Evolutionary conservation across 164 flowering plant genomes (phyloP).

Genomic region (Berberis vulgaris): DNA sequence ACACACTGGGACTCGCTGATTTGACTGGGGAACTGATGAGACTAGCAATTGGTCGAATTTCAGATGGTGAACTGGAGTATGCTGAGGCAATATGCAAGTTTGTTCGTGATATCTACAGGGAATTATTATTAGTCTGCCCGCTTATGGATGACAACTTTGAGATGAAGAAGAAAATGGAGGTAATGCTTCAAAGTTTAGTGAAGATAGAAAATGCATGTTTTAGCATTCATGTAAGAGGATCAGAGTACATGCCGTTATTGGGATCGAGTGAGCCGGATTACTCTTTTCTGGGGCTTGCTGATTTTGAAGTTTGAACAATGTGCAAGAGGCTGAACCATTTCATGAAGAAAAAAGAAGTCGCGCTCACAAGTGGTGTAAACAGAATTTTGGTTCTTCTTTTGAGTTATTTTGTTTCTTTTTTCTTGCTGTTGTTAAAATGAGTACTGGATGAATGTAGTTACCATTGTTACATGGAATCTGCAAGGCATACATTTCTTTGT

Average conservation of each 20-base stretch:
- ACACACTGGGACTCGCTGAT: constrained; percentile 85
- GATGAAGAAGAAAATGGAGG: constrained; percentile 89
- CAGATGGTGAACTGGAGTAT: constrained; percentile 83
- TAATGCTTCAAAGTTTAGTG: constrained; percentile 86
- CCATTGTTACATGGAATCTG: too few relatives aligned
- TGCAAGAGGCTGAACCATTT: too few relatives aligned
- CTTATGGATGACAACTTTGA: constrained; percentile 71
- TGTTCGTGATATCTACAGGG: constrained; percentile 76
- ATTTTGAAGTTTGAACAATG: neutral
- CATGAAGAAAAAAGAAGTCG: too few relatives aligned
- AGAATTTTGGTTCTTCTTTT: too few relatives aligned
- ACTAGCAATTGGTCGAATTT: constrained; percentile 81
- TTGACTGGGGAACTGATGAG: constrained; percentile 96
- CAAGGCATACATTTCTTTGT: too few relatives aligned
- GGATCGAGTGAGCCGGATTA: constrained; percentile 50
- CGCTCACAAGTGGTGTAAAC: too few relatives aligned
- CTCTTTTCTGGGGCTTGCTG: constrained; percentile 17
- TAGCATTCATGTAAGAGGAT: constrained; percentile 83
- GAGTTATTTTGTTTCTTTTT: too few relatives aligned
- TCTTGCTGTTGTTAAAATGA: too few relatives aligned
- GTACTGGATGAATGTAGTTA: too few relatives aligned
- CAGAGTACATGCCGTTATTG: constrained; percentile 59
- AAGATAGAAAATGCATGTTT: constrained; percentile 96
- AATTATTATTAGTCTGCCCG: constrained; percentile 68
- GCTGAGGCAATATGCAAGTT: constrained; percentile 74